Conservation (phyloP, 768 basidiomycete species). For the Russula sp. region DNA sequence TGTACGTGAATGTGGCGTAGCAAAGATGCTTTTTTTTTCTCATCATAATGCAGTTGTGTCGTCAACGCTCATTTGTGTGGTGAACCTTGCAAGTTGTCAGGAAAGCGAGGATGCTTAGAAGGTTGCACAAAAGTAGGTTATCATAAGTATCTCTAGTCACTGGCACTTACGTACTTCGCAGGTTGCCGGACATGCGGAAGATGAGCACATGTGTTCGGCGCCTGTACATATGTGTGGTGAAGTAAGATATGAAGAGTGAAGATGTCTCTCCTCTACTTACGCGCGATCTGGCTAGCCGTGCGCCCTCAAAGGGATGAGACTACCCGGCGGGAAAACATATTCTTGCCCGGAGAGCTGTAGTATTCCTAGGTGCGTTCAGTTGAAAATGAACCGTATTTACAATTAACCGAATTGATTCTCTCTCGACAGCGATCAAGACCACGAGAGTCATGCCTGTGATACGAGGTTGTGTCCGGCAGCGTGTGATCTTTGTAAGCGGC, state of each 20-base stretch:
- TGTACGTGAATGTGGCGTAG: slow-evolving; percentile 31
- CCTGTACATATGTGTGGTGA: slow-evolving; percentile 49
- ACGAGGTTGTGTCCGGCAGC: slow-evolving; percentile 44
- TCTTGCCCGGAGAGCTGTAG: slow-evolving; percentile 15
- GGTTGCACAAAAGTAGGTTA: slow-evolving; percentile 46
- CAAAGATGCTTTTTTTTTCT: not conserved
- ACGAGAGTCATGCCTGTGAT: slow-evolving; percentile 44
- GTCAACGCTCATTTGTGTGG: slow-evolving; percentile 44
- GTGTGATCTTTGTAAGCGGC: slow-evolving; percentile 49
- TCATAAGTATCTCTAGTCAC: not conserved
- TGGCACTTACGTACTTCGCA: slow-evolving; percentile 22
- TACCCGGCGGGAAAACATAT: slow-evolving; percentile 2
- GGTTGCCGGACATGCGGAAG: slow-evolving; percentile 40
- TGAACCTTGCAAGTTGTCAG: slow-evolving; percentile 38
- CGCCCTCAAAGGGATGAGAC: slow-evolving; percentile 7
- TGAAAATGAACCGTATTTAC: not conserved
- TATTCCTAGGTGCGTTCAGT: not conserved
- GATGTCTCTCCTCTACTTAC: not conserved
- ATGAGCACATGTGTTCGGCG: slow-evolving; percentile 49
- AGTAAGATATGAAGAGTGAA: slow-evolving; percentile 27
- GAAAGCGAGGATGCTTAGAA: slow-evolving; percentile 43
- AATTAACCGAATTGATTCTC: not conserved
- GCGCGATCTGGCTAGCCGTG: slow-evolving; percentile 8
- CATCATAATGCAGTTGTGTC: slow-evolving; percentile 36
- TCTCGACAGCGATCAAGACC: slow-evolving; percentile 35